Base-by-base conservation (phyloP, 306 rosid genomes). In the Begonia fuchsioides region DNA sequence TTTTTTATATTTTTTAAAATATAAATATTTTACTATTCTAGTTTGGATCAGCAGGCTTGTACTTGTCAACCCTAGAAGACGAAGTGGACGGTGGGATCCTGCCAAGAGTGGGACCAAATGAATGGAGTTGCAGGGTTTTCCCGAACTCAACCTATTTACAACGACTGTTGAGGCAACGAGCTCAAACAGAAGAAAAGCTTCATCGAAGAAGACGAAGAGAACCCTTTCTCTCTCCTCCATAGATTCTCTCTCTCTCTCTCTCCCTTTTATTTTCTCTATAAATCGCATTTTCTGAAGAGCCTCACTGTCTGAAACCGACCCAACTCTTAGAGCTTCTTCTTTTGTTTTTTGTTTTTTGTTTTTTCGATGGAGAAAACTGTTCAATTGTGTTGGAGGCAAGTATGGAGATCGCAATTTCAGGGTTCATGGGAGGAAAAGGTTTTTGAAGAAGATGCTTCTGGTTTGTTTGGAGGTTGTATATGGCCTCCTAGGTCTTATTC, bases 401-500 rank as follows among this genome's bases (percentile, higher is more conserved):
- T 63, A 14, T 64, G 66, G 53, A 66, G 49, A 53, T 40, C 72
- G 13, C 65, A 54, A 45, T 49, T 66, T 58, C 69, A 50, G 48
- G 9, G 52, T 9, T 56, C 75, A 38, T 81, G 94, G 98, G 95
- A 85, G 61, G 98, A 81, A 68, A 77, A 64, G 50, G 98, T 90
- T 13, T 85, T 90, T 56, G 92, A 94, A 6, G 85, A 79, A 64
- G 98, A 85, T 16, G 63, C 77, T 2, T 67, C 81, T 1, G 74
- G 84, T 19, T 17, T 70, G 0, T 58, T 70, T 17, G 75, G 83
- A 11, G 82, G 92, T 5, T 75, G 78, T 50, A 52, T 71, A n/a
- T 85, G 98, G 98, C 95, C 95, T 20, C 94, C 92, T 16, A 75
- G 94, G 43, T 85, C 87, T 39, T 90, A 90, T 59, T 64, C 85